Percentiles rank a stretch among this genome's conserved stretches.
These are phyloP conservation scores for Petunia hybrid DNA, from an alignment of 305 asterid genomes.

Conservation along the genomic window DNA sequence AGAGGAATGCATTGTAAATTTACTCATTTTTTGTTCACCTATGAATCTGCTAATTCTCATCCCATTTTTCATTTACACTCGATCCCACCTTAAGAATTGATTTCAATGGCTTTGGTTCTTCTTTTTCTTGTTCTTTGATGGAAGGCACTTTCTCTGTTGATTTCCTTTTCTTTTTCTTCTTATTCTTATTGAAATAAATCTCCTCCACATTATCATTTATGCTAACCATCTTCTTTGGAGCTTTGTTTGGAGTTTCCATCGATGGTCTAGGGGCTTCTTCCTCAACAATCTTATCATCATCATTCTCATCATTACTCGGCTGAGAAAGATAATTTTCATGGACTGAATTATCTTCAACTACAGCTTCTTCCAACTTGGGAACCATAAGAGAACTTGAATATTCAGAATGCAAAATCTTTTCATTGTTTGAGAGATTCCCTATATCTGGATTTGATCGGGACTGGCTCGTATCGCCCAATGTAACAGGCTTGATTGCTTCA, in stretches of 20 bases:
- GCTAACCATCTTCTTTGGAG: slow-evolving; percentile 48
- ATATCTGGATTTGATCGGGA: neutral
- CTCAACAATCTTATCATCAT: slow-evolving; percentile 11
- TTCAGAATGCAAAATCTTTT: slow-evolving; percentile 4
- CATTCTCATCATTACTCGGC: slow-evolving; percentile 16
- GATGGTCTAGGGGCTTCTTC: slow-evolving; percentile 22
- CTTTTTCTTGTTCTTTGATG: slow-evolving; percentile 12
- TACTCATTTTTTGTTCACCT: neutral
- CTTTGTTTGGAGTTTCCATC: slow-evolving; percentile 23
- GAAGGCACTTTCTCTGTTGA: slow-evolving; percentile 26
- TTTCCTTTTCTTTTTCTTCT: slow-evolving; percentile 12
- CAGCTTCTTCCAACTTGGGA: slow-evolving; percentile 9
- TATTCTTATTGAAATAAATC: slow-evolving; percentile 27
- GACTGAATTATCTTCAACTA: slow-evolving; percentile 8
- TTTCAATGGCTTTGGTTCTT: slow-evolving; percentile 37
- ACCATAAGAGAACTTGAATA: neutral
- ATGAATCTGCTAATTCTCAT: slow-evolving; percentile 12
- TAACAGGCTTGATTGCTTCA: slow-evolving; percentile 37
- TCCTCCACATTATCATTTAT: slow-evolving; percentile 41
- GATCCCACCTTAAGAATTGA: slow-evolving; percentile 42
- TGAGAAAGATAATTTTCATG: neutral
- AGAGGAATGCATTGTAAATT: neutral
- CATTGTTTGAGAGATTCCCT: slow-evolving; percentile 6
- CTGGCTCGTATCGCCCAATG: slow-evolving; percentile 30
- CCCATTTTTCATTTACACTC: slow-evolving; percentile 14